phyloP scores from a whole-genome alignment of 2,329 filamentous ascomycete genomes.

The Fusarium sp. region DNA sequence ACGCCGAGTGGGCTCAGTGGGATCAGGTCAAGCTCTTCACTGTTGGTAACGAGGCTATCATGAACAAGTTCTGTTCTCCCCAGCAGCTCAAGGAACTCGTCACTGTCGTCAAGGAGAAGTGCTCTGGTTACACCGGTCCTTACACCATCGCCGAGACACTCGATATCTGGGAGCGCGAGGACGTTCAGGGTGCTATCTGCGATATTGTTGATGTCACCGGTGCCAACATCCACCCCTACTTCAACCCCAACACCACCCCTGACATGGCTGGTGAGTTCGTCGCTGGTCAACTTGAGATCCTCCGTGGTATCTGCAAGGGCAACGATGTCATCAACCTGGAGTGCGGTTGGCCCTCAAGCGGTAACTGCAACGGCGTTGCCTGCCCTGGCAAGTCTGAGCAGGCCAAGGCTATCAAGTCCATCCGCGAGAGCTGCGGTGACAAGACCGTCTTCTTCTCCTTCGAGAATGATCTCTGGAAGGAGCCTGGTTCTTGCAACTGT shows the following conservation, averaged over 20 bases:
- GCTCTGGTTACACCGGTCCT: conserved; percentile 78
- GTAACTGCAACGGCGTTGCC: conserved; percentile 76
- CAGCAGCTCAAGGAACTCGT: conserved; percentile 76
- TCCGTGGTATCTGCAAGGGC: conserved; percentile 74
- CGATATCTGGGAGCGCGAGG: conserved; percentile 74
- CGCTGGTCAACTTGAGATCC: conserved; percentile 73
- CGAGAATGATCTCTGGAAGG: conserved; percentile 85
- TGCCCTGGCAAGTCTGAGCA: conserved; percentile 75
- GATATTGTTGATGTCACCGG: conserved; percentile 78
- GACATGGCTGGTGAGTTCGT: conserved; percentile 79
- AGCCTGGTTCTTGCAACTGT: conserved; percentile 70
- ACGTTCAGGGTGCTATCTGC: conserved; percentile 71
- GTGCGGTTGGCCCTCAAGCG: conserved; percentile 85
- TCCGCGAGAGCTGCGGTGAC: conserved; percentile 71
- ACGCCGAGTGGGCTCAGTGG: conserved; percentile 79
- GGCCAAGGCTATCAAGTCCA: conserved; percentile 74
- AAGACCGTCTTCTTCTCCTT: conserved; percentile 84
- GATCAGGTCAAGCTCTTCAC: conserved; percentile 81
- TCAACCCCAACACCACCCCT: conserved; percentile 76
- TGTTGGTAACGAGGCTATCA: conserved; percentile 90
- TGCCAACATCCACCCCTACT: conserved; percentile 93
- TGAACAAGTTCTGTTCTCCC: conserved; percentile 74
- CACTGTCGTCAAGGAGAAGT: conserved; percentile 68
- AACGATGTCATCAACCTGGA: conserved; percentile 85
- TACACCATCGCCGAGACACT: conserved; percentile 90